A percentile compares a stretch with the other conserved stretches of the same genome.
phyloP scores from a whole-genome alignment of 768 basidiomycete genomes.

The Daedaleopsis nitida region DNA sequence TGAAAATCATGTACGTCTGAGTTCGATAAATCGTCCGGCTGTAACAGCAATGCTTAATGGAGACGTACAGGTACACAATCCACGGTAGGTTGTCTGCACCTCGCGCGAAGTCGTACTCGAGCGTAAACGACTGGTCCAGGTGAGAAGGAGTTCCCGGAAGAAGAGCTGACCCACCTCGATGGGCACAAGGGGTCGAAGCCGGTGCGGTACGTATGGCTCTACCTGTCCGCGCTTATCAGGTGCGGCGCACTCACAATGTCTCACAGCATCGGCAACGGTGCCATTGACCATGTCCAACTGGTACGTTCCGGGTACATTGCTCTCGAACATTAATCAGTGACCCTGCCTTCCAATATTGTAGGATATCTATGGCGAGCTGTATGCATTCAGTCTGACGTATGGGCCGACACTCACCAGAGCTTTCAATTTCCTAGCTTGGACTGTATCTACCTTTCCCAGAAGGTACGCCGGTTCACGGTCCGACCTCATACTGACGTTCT shows the following conservation, averaged over 20 bases:
- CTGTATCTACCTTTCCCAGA: constrained; percentile 95
- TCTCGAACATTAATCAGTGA: no score
- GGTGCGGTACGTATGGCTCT: constrained; percentile 49
- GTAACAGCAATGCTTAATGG: no score
- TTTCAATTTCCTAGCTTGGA: constrained; percentile 64
- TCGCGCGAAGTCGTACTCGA: no score
- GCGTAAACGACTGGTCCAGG: constrained; percentile 18
- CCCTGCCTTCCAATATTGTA: constrained; percentile 32
- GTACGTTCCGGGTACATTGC: constrained; percentile 36
- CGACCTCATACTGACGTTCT: no score
- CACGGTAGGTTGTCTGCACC: constrained; percentile 55
- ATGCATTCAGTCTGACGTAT: constrained; percentile 23
- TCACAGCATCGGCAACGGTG: constrained; percentile 87
- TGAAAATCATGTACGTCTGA: constrained; percentile 89
- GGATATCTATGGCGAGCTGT: constrained; percentile 98
- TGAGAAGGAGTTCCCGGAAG: constrained; percentile 75
- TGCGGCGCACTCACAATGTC: not conserved
- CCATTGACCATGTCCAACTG: constrained; percentile 89
- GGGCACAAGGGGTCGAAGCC: constrained; percentile 87
- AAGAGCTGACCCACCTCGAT: constrained; percentile 86
- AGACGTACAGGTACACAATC: constrained; percentile 68
- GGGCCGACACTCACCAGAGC: not conserved
- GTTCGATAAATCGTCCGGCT: not conserved
- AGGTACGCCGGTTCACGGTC: constrained; percentile 47
- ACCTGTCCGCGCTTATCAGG: no score